These are phyloP conservation scores for Lyophyllum semitale DNA, from an alignment of 768 basidiomycete species.

Conservation along the genomic window DNA sequence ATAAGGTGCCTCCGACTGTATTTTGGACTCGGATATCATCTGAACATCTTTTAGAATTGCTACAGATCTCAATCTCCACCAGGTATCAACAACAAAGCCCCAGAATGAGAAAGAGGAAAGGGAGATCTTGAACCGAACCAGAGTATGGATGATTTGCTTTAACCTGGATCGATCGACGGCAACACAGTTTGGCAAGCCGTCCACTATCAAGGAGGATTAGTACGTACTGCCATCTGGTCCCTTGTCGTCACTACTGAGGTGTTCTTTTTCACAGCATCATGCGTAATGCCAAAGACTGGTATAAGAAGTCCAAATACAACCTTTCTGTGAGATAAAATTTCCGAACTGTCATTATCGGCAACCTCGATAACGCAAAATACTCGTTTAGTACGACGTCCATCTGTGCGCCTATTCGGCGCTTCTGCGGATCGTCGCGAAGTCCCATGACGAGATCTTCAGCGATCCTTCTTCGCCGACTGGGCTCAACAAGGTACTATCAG, in stretches of 20 bases:
- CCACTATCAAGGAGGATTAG: slow-evolving; percentile 86
- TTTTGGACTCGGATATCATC: background rate
- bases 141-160: slow-evolving; percentile 93
- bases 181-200: slow-evolving; percentile 88
- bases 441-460: slow-evolving; percentile 79
- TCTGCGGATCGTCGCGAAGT: slow-evolving; percentile 68
- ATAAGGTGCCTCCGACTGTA: slow-evolving; percentile 51
- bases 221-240: slow-evolving; percentile 30
- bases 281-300: slow-evolving; percentile 75
- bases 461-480: slow-evolving; percentile 68
- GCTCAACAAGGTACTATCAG: slow-evolving; percentile 59
- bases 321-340: slow-evolving; percentile 41
- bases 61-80: slow-evolving; percentile 86
- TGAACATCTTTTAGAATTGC: slow-evolving; percentile 59
- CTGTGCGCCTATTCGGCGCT: slow-evolving; percentile 73
- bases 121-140: slow-evolving; percentile 79
- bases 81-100: slow-evolving; percentile 59
- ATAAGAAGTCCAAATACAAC: slow-evolving; percentile 66
- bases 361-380: slow-evolving; percentile 4
- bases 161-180: slow-evolving; percentile 86
- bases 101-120: slow-evolving; percentile 75
- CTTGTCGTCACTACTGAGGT: background rate
- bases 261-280: slow-evolving; percentile 47
- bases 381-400: slow-evolving; percentile 67
- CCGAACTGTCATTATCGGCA: background rate